Evolutionary conservation across 2,329 filamentous ascomycete species (phyloP), one percentile per base, ranked within the genome.

Genomic region (Phyllosticta citribraziliensis): DNA sequence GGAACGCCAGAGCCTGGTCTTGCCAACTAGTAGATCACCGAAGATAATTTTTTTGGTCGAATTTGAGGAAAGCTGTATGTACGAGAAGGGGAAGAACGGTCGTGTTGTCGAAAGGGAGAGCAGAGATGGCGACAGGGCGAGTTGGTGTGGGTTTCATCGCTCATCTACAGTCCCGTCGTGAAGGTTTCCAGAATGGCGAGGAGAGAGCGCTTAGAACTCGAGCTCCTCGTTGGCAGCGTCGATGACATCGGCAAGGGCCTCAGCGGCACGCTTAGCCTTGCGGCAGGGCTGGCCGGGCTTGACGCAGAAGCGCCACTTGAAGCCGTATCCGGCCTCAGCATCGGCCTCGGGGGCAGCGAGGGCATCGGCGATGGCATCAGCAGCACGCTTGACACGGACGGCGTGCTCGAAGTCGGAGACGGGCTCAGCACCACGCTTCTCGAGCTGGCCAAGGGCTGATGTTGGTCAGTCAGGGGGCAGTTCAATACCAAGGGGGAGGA

Each of bases 251-350:
- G 75, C 69, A 27, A 75, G 67, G 12, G 72, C 72, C 56, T 74
- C 72, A 54, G 73, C 73, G 19, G 73, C 73, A 64, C 75, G 76
- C 69, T 75, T 76, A 60, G 72, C 71, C 66, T 76, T 75, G 69
- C 70, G 74, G 74, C 79, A 81, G 24, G 71, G 65, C 65, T 75
- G 70, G 35, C 78, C 77, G 30, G 69, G 70, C 47, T 70, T 67
- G 64, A 72, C 65, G 67, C 78, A 79, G 65, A 70, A 72, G 5
- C 69, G 30, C 12, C 60, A 53, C 24, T 66, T 2, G 60, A 55
- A 22, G 33, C 62, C 60, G 27, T 30, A 30, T 6, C 27, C 27
- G 27, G 27, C 57, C 25, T 66, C 65, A 30, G 66, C 62, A 33
- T 63, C 62, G n/a, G 71, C 66, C 60, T 70, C 64, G 52, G 69